Percentiles rank a stretch among this genome's conserved stretches.
phyloP scores from a whole-genome alignment of 176 grass and related monocot species.

The Avena atlantica region DNA sequence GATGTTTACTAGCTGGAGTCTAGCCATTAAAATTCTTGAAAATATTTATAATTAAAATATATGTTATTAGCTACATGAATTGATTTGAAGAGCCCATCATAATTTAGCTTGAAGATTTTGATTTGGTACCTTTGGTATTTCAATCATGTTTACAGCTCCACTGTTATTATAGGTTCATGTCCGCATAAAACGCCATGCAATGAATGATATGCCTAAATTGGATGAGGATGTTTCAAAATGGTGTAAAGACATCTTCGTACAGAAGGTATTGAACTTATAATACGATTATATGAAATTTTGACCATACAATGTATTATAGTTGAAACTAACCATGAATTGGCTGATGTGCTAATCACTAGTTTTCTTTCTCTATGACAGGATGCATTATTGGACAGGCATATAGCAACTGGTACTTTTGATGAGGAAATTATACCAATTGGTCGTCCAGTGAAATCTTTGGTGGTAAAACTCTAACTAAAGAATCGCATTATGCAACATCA shows the following conservation, averaged over 20 bases:
- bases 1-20: background rate
- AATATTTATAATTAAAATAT: background rate
- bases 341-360: constrained; percentile 12
- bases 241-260: constrained; percentile 67
- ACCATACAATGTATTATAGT: background rate
- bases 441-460: constrained; percentile 82
- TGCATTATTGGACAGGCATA: constrained; percentile 80
- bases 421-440: constrained; percentile 78
- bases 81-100: background rate
- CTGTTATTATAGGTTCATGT: constrained; percentile 78
- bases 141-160: constrained; percentile 13
- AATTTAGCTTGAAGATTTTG: background rate
- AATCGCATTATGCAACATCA: background rate
- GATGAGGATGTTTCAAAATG: constrained; percentile 35
- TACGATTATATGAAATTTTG: background rate
- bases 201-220: constrained; percentile 72
- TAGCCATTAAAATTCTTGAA: background rate
- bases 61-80: constrained; percentile 8
- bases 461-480: constrained; percentile 60
- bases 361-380: constrained; percentile 56
- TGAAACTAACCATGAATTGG: background rate
- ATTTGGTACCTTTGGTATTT: constrained; percentile 6
- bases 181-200: constrained; percentile 78
- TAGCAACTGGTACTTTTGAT: constrained; percentile 75
- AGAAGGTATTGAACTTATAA: constrained; percentile 57